Evolutionary conservation across 495 filamentous ascomycete genomes (phyloP), one percentile per base, ranked within the genome.

Genomic region (Aspergillus egyptiacus): DNA sequence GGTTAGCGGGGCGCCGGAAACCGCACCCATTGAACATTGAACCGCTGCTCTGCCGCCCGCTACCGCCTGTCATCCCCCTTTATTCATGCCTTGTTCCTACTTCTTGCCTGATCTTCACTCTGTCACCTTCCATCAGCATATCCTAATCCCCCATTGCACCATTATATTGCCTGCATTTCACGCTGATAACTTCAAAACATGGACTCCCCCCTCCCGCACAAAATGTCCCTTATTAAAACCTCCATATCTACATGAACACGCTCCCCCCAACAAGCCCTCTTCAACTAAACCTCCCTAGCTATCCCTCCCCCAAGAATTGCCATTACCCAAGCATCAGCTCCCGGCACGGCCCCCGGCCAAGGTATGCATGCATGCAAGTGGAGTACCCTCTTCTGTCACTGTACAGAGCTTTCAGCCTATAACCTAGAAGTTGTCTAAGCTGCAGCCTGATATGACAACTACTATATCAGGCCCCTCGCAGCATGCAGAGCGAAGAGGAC

Each of bases 331-430:
- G 34, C 45, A 50, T 53, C 39, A 50, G 6, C 50, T 57, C 33
- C 55, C 50, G 14, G 55, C 51, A n/a, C 47, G 47, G 46, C 50
- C 51, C 25, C 51, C 41, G 15, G 51, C 51, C 35, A 36, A 58
- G 42, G 51, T 58, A 47, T 58, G 51, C 19, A 36, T 57, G 28
- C 50, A 33, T 51, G 33, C 32, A 3, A 56, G 31, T 56, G 48
- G 42, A 3, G 31, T 32, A 19, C 46, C 24, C 28, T 15, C 15
- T 13, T 19, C 14, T 13, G 3, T 8, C n/a, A 14, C 10, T 8
- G 6, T 33, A 33, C n/a, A 8, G n/a, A 33, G 30, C 30, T 33
- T 13, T 8, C 30, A 33, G 3, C 10, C n/a, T 33, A 3, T 8
- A 33, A 5, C 30, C 6, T 11, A 14, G 30, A 13, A 14, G n/a